These are phyloP conservation scores for Magnusiomyces tetraspermus DNA, from an alignment of 1,139 yeast species.

Conservation along the genomic window DNA sequence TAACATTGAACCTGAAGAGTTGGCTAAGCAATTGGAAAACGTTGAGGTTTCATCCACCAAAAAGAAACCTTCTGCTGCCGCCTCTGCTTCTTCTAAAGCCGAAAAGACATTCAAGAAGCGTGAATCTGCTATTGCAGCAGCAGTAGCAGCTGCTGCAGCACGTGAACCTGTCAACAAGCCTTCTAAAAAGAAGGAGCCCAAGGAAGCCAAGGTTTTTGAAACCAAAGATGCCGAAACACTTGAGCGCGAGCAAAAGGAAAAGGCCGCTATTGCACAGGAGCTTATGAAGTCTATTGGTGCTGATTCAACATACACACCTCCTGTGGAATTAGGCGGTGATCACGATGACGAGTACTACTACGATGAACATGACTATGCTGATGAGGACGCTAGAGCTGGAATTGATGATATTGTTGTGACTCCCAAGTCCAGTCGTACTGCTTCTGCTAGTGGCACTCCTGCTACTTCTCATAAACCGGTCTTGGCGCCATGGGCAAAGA, in stretches of 20 bases:
- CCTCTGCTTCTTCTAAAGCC: slow-evolving; percentile 8
- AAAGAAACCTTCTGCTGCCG: slow-evolving; percentile 7
- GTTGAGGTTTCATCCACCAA: background rate
- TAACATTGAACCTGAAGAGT: slow-evolving; percentile 3
- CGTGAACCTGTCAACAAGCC: slow-evolving; percentile 10
- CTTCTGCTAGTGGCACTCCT: background rate
- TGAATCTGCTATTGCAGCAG: slow-evolving; percentile 6
- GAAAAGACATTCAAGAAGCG: slow-evolving; percentile 7
- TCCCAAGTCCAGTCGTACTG: background rate
- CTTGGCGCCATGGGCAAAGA: slow-evolving; percentile 40
- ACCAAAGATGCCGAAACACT: background rate
- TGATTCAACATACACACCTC: slow-evolving; percentile 1
- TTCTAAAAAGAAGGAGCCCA: slow-evolving; percentile 10
- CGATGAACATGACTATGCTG: background rate
- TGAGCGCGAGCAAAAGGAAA: slow-evolving; percentile 6
- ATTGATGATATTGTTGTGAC: too few relatives aligned
- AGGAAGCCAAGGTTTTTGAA: slow-evolving; percentile 8
- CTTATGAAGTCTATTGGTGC: slow-evolving; percentile 7
- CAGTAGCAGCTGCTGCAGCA: slow-evolving; percentile 8
- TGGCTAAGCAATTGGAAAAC: background rate
- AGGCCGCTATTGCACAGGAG: slow-evolving; percentile 7
- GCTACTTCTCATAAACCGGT: slow-evolving; percentile 12
- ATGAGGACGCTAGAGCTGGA: background rate
- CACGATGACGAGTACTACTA: background rate
- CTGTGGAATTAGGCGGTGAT: background rate